Conservation (phyloP, 768 basidiomycete species). For the Suillus placidus region DNA sequence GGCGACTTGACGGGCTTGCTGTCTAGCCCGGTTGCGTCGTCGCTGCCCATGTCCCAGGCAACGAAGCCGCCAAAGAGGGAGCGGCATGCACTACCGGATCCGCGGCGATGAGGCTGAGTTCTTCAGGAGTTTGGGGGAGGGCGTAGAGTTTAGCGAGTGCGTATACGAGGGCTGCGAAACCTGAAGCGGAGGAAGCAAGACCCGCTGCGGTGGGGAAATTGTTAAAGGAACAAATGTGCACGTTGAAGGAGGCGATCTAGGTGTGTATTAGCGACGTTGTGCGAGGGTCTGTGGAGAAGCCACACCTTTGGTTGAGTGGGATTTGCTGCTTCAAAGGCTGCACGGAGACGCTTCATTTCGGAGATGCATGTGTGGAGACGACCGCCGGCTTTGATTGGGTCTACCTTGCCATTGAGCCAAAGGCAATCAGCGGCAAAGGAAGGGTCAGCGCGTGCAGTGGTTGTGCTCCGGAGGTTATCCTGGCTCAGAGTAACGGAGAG, state of each 20-base stretch:
- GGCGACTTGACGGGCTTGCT: slow-evolving; percentile 86
- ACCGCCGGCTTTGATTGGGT: slow-evolving; percentile 82
- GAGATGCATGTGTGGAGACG: slow-evolving; percentile 82
- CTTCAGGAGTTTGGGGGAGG: slow-evolving; percentile 75
- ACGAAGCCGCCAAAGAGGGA: slow-evolving; percentile 98
- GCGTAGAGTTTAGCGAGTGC: slow-evolving; percentile 87
- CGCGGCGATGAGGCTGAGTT: slow-evolving; percentile 92
- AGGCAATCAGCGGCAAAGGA: slow-evolving; percentile 75
- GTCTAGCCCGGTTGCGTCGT: slow-evolving; percentile 69
- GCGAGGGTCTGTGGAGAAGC: slow-evolving; percentile 4
- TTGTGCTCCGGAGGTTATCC: slow-evolving; percentile 92
- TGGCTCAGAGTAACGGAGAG: slow-evolving; percentile 98
- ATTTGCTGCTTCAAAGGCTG: slow-evolving; percentile 72
- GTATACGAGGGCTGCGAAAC: slow-evolving; percentile 92
- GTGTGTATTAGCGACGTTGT: slow-evolving; percentile 3
- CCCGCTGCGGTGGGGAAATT: slow-evolving; percentile 99
- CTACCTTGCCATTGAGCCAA: slow-evolving; percentile 95
- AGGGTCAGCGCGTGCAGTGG: slow-evolving; percentile 84
- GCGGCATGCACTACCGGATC: slow-evolving; percentile 96
- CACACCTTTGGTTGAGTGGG: slow-evolving; percentile 66
- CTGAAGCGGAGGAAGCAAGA: slow-evolving; percentile 95
- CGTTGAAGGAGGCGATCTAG: slow-evolving; percentile 68
- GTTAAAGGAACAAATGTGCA: slow-evolving; percentile 94
- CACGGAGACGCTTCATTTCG: slow-evolving; percentile 82
- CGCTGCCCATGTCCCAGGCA: slow-evolving; percentile 84